phyloP scores from a whole-genome alignment of 495 filamentous ascomycete species.

The Haplographium delicatum region DNA sequence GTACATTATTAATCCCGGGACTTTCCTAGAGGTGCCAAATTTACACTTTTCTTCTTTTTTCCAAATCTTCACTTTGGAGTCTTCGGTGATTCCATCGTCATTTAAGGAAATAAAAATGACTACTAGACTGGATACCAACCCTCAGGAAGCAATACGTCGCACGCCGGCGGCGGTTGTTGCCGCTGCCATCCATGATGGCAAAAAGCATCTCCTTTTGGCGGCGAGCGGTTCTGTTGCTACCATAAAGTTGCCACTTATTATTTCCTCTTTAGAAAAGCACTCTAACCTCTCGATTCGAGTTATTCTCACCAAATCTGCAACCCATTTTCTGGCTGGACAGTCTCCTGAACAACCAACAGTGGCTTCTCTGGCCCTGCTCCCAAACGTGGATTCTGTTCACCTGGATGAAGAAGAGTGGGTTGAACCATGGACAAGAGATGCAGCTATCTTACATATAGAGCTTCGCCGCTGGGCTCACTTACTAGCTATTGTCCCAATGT shows the following conservation, averaged over 20 bases:
- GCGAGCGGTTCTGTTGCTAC: conserved; percentile 76
- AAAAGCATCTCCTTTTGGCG: conserved; percentile 73
- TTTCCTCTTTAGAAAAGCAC: conserved; percentile 50
- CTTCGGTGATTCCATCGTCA: no score
- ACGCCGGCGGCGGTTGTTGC: no score
- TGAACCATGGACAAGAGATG: conserved; percentile 62
- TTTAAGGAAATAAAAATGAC: no score
- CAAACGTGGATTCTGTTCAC: conserved; percentile 68
- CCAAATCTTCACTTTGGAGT: no score
- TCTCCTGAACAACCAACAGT: conserved; percentile 62
- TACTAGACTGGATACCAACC: no score
- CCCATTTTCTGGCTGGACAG: conserved; percentile 66
- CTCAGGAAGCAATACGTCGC: no score
- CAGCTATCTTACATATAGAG: conserved; percentile 79
- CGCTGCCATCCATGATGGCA: no score
- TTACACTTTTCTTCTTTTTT: no score
- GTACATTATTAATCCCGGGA: no score
- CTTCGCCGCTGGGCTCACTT: conserved; percentile 75
- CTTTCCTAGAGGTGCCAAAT: no score
- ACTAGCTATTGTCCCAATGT: conserved; percentile 72
- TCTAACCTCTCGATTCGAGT: conserved; percentile 67
- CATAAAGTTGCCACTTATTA: conserved; percentile 79
- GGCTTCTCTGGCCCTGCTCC: conserved; percentile 40
- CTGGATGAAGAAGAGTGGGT: conserved; percentile 77
- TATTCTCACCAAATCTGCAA: conserved; percentile 66